Base-by-base conservation (phyloP, 1,284 basidiomycete genomes). In the Gomphus sp. region DNA sequence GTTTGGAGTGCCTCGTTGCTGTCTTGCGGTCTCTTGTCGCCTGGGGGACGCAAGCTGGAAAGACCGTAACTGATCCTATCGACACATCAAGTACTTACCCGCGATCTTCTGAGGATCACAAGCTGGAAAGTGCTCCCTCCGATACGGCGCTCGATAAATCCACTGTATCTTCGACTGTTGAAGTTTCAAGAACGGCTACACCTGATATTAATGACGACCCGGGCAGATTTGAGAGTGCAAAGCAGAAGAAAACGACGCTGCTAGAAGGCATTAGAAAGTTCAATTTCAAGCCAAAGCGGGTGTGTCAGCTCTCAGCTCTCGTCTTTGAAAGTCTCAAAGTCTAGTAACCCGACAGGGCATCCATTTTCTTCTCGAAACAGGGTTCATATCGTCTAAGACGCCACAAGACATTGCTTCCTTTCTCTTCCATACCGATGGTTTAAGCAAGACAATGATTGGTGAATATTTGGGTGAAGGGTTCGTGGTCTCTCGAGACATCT, bases 401-500 rank as follows among this genome's bases (percentile, higher is more conserved):
- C 92, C 97, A 1, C 74, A 79, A 59, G 91, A 94, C 66, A 82
- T 99, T 61, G 96, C 97, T 0, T 74, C 74, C 18, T 99, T 99
- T 76, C 74, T 99, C 56, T 78, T 95, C 36, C 80, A 81, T 43
- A 94, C 93, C 6, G 96, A 99, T 69, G 97, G 96, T 1, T 78
- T 99, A 52, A 96, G 85, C 73, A 99, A 99, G 73, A 81, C 89
- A 3, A 90, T 93, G 82, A 95, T 99, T 64, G 97, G 97, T 60
- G 97, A 99, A 76, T 99, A 97, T 72, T 78, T 99, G 14, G 97
- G 97, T 47, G 95, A 98, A 79, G 93, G 87, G 93, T 93, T 63
- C 66, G 84, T 78, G 47, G 51, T 41, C 49, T 22, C 52, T 39
- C 18, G 28, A 25, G 45, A 10, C 22, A 5, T 18, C 12, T 22